These are phyloP conservation scores for Fragosphaeria purpurea DNA, from an alignment of 2,329 filamentous ascomycete species.

Conservation along the genomic window DNA sequence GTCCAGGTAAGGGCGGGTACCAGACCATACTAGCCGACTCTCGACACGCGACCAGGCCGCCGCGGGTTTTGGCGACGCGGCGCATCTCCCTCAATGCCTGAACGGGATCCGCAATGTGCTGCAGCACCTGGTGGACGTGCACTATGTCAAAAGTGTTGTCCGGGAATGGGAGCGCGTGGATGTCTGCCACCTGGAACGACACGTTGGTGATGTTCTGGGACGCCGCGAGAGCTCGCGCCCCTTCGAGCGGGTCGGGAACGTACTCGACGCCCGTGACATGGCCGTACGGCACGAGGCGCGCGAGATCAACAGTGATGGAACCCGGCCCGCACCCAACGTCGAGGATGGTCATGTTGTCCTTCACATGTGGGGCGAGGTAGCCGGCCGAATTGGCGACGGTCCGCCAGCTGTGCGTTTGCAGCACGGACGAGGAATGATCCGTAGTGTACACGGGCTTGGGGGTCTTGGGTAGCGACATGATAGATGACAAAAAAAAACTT, in stretches of 20 bases:
- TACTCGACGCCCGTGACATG: slow-evolving; percentile 14
- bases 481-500: no score
- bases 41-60: slow-evolving; percentile 32
- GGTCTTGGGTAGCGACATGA: no score
- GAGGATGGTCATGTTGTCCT: slow-evolving; percentile 16
- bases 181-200: slow-evolving; percentile 19
- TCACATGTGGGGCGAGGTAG: slow-evolving; percentile 18
- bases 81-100: slow-evolving; percentile 42
- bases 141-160: slow-evolving; percentile 45
- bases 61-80: slow-evolving; percentile 41
- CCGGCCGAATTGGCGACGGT: slow-evolving; percentile 13
- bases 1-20: neutral
- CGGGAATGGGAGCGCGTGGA: neutral
- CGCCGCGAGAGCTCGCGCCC: slow-evolving; percentile 25
- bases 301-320: slow-evolving; percentile 6
- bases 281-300: slow-evolving; percentile 23
- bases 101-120: slow-evolving; percentile 43
- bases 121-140: slow-evolving; percentile 47
- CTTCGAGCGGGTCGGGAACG: slow-evolving; percentile 26
- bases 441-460: no score
- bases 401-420: slow-evolving; percentile 2
- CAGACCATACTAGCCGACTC: slow-evolving; percentile 11
- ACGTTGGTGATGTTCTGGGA: slow-evolving; percentile 15
- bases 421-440: neutral
- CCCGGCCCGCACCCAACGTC: slow-evolving; percentile 5